phyloP scores from a whole-genome alignment of 2,329 filamentous ascomycete species.

The Dactylonectria estremocensis region DNA sequence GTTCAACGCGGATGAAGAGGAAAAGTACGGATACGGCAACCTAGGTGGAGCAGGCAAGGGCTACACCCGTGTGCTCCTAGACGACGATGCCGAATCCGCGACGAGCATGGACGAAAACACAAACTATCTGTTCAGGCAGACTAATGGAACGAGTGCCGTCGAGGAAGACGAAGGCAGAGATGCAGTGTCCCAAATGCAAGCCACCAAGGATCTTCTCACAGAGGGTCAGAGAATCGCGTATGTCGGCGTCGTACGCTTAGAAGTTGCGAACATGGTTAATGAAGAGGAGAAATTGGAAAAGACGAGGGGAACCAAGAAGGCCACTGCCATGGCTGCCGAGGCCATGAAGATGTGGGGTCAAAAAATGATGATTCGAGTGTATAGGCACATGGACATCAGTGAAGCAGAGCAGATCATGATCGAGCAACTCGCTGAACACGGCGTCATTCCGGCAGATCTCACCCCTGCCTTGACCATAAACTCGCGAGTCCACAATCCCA shows the following conservation, averaged over 20 bases:
- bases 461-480: constrained; percentile 92
- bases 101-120: constrained; percentile 99
- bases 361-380: constrained; percentile 97
- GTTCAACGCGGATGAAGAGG: constrained; percentile 79
- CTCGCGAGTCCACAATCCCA: constrained; percentile 91
- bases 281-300: constrained; percentile 75
- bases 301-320: constrained; percentile 80
- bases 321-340: constrained; percentile 78
- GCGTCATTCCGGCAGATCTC: constrained; percentile 87
- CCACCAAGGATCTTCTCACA: constrained; percentile 94
- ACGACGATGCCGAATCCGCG: constrained; percentile 93
- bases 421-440: constrained; percentile 94
- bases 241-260: constrained; percentile 88
- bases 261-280: constrained; percentile 83
- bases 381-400: constrained; percentile 97
- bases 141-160: constrained; percentile 69
- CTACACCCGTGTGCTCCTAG: constrained; percentile 94
- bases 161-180: constrained; percentile 89
- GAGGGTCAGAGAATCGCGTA: constrained; percentile 97
- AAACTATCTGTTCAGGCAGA: constrained; percentile 91
- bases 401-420: constrained; percentile 97
- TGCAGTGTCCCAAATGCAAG: constrained; percentile 90
- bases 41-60: constrained; percentile 93
- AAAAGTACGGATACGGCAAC: constrained; percentile 78
- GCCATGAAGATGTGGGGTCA: constrained; percentile 96